Evolutionary conservation across 2,329 filamentous ascomycete species (phyloP).

Genomic region (Penicillium sp.): DNA sequence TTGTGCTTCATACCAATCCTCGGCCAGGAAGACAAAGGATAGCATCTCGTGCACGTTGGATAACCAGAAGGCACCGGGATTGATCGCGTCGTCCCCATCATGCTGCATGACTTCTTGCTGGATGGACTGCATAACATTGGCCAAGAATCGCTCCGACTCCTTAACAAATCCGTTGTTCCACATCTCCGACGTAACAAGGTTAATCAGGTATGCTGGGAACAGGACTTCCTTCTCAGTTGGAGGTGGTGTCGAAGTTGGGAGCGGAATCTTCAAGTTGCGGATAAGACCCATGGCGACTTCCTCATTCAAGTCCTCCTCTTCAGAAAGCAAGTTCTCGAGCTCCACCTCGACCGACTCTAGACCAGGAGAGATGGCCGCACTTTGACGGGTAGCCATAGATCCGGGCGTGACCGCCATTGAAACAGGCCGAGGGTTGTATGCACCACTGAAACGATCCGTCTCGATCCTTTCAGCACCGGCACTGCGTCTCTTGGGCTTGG

Average conservation of each 20-base stretch:
- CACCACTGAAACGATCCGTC: constrained; percentile 82
- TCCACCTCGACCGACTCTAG: constrained; percentile 92
- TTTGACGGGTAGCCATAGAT: constrained; percentile 58
- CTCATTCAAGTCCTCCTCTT: constrained; percentile 93
- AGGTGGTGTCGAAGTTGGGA: constrained; percentile 78
- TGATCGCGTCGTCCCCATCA: constrained; percentile 94
- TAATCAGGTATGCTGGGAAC: constrained; percentile 98
- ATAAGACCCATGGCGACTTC: constrained; percentile 97
- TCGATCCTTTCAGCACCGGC: constrained; percentile 82
- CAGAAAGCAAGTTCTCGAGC: constrained; percentile 86
- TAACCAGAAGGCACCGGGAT: constrained; percentile 96
- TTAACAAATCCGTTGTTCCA: constrained; percentile 99
- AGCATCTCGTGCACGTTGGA: constrained; percentile 99
- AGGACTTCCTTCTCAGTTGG: constrained; percentile 98
- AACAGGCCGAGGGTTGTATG: constrained; percentile 91
- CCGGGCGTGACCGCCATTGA: constrained; percentile 77
- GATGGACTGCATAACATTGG: constrained; percentile 99
- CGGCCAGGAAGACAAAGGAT: constrained; percentile 96
- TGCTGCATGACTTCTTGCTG: constrained; percentile 99
- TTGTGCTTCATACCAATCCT: constrained; percentile 99
- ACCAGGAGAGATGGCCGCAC: constrained; percentile 73
- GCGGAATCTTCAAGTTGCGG: constrained; percentile 92
- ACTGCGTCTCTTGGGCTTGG: constrained; percentile 76
- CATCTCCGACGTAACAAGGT: constrained; percentile 98
- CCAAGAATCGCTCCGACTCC: constrained; percentile 96